Evolutionary conservation across 2,329 filamentous ascomycete genomes (phyloP), one percentile per base, ranked within the genome.

Genomic region (Colletotrichum euphorbiae): DNA sequence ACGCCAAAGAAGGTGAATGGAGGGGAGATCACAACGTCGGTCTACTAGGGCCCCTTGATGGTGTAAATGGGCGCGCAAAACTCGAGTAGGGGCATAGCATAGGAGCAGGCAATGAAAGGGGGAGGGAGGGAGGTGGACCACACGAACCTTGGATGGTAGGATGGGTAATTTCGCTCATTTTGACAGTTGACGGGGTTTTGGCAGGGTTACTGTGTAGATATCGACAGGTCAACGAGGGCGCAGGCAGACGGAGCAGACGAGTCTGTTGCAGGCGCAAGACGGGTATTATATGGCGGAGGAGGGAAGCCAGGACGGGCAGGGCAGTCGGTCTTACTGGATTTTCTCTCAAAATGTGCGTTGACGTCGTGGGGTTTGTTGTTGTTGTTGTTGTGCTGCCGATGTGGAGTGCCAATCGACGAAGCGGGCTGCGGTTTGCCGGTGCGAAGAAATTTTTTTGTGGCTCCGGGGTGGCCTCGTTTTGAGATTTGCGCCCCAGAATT

Each of bases 131-230:
- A 40, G 43, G 61, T 59, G 62, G 64, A 56, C 57, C 64, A 33
- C 33, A 82, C 83, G 70, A 81, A 87, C 85, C 85, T 80, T 87
- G 81, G 80, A 88, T 88, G 76, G 85, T 88, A 74, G 78, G 78
- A 80, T 88, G 86, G 67, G 81, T 81, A 74, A 87, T 85, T 73
- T 87, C 85, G 72, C 81, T 80, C 85, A 86, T 87, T 73, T 78
- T 80, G 69, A 55, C 51, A 69, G 45, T 63, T 56, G 59, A 64
- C 55, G 55, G 62, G 55, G 62, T 57, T 24, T 60, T 52, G 24
- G 63, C 50, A 57, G 56, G 62, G 55, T 28, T 69, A 45, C 55
- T 45, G 59, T 55, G 43, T 43, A 67, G 56, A 62, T 62, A 52
- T 62, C 62, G 67, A 69, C 50, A 55, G 43, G 62, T 69, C 67